Percentiles rank a stretch among this genome's conserved stretches.
These are phyloP conservation scores for Henckelia pumila DNA, from an alignment of 257 asterid genomes.

Conservation along the genomic window DNA sequence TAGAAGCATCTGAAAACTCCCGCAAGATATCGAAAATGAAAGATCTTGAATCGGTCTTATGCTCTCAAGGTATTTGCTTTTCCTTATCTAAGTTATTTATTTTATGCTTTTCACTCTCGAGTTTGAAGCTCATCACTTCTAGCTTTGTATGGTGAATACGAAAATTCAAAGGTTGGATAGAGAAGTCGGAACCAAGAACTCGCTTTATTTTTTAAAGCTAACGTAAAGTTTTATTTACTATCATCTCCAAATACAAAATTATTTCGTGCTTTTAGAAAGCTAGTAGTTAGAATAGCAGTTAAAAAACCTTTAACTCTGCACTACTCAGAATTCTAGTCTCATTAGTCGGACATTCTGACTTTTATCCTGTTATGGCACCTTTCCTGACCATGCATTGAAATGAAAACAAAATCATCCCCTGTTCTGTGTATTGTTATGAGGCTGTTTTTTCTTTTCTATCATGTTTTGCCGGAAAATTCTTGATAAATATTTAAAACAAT, in stretches of 20 bases:
- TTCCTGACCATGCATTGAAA: not conserved
- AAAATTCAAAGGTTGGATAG: too few species aligned
- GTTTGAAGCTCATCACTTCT: not conserved
- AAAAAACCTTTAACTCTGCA: not conserved
- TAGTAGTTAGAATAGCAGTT: not conserved
- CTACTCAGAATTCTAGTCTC: not conserved
- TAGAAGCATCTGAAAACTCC: not conserved
- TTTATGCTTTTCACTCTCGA: not conserved
- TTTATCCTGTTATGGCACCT: not conserved
- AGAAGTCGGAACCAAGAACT: not conserved
- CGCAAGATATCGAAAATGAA: not conserved
- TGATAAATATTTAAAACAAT: not conserved
- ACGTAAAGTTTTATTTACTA: too few species aligned
- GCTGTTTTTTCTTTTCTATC: too few species aligned
- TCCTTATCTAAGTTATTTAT: not conserved
- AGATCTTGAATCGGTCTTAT: conserved; percentile 2
- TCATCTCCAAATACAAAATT: not conserved
- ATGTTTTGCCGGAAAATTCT: not conserved
- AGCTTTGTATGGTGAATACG: not conserved
- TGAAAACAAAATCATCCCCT: not conserved
- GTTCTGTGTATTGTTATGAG: not conserved
- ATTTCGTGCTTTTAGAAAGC: not conserved
- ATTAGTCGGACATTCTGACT: not conserved
- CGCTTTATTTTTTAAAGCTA: too few species aligned
- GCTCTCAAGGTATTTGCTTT: conserved; percentile 2